phyloP scores from a whole-genome alignment of 2,329 filamentous ascomycete species.

The Chrysosporium keratinophilum region DNA sequence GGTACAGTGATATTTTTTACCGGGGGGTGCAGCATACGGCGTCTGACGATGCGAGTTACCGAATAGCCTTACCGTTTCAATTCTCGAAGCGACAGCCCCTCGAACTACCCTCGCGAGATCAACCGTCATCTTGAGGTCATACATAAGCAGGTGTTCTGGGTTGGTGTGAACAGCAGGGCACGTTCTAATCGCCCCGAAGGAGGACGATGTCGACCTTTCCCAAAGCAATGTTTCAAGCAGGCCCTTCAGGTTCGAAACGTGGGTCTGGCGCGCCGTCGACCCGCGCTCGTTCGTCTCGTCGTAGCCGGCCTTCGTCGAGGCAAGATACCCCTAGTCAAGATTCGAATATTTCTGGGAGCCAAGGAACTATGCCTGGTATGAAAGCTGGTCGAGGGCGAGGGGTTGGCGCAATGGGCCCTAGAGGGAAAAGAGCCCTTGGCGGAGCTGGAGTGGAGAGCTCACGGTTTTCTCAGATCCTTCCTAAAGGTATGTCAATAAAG shows the following conservation, averaged over 20 bases:
- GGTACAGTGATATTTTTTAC: background rate
- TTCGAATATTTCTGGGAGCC: background rate
- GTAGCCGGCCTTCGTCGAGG: background rate
- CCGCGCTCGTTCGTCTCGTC: slow-evolving; percentile 6
- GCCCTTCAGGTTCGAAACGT: slow-evolving; percentile 8
- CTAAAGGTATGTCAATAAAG: slow-evolving; percentile 1
- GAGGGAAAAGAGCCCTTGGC: background rate
- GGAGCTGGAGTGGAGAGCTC: background rate
- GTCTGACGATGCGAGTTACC: background rate
- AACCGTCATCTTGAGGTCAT: background rate
- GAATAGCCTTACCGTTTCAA: background rate
- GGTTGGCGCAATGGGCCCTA: background rate
- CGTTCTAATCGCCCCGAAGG: background rate
- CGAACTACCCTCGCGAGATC: background rate
- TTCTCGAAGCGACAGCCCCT: background rate
- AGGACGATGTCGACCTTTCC: background rate
- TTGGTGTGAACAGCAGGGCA: background rate
- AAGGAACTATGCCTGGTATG: background rate
- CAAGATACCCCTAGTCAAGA: slow-evolving; percentile 3
- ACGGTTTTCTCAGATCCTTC: background rate
- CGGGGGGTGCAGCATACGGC: background rate
- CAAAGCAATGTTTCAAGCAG: background rate
- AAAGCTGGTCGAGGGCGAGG: slow-evolving; percentile 7
- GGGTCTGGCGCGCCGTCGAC: slow-evolving; percentile 4
- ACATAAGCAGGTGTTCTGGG: background rate